Percentiles rank a stretch among this genome's conserved stretches.
phyloP scores from a whole-genome alignment of 208 protist species.

The Crithidia mellificae region DNA sequence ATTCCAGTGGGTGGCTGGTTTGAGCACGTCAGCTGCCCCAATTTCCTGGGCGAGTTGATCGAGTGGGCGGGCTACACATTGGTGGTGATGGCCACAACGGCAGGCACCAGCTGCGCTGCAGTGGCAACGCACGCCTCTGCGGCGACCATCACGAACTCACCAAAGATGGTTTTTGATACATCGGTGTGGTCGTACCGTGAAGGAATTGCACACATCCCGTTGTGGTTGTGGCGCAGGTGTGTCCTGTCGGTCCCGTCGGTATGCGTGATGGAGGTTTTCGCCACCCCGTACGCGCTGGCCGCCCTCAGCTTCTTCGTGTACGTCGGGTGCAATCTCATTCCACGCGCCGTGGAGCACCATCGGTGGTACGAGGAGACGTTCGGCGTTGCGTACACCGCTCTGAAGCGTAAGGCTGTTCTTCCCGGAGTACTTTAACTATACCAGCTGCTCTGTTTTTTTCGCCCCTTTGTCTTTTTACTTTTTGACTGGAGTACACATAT shows the following conservation, averaged over 20 bases:
- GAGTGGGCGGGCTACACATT: conserved; percentile 74
- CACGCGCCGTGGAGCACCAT: conserved; percentile 68
- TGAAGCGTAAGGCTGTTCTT: conserved; percentile 45
- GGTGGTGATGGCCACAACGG: conserved; percentile 45
- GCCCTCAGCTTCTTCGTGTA: conserved; percentile 73
- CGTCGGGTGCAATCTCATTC: conserved; percentile 66
- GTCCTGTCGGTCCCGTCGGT: neutral
- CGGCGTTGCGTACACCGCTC: conserved; percentile 43
- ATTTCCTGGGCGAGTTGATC: conserved; percentile 79
- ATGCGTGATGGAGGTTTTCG: conserved; percentile 6
- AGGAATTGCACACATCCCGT: neutral
- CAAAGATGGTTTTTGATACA: no score
- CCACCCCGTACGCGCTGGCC: conserved; percentile 33
- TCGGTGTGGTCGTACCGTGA: no score
- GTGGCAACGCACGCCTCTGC: neutral
- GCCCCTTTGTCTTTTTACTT: conserved; percentile 9
- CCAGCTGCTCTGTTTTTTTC: neutral
- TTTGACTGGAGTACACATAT: no score
- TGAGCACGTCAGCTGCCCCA: conserved; percentile 73
- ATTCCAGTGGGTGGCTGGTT: conserved; percentile 72
- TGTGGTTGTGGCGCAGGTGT: neutral
- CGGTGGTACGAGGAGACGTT: conserved; percentile 69
- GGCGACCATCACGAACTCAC: no score
- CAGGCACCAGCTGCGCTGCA: neutral
- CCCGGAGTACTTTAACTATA: conserved; percentile 16